Evolutionary conservation across 768 basidiomycete species (phyloP), one percentile per base, ranked within the genome.

Genomic region (Leccinum longicurvipes): DNA sequence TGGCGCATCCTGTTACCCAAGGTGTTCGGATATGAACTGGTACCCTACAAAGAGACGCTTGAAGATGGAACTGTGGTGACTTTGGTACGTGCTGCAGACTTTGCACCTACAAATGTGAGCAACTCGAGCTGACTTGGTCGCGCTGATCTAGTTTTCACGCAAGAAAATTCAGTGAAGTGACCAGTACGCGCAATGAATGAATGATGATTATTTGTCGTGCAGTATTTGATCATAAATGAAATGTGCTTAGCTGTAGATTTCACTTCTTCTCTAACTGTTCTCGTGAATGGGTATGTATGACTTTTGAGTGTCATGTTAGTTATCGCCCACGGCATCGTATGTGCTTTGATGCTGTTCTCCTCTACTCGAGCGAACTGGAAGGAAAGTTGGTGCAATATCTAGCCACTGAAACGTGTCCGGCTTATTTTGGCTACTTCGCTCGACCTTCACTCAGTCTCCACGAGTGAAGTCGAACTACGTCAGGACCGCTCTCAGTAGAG

Each of bases 11-110:
- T 80, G 2, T 63, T 84, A 10, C 82, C 83, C 5, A 70, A 70
- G 9, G 64, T 81, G 12, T 79, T 83, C 50, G 74, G 77, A 8
- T 82, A 81, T 53, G 67, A 73, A 49, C 75, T 82, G 23, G 69
- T 78, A 1, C 76, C 79, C 8, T 67, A 65, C 23, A 84, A 82
- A 60, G 79, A 80, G 50, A 69, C 59, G 7, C 67, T 84, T 3
- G 59, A 65, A 3, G 83, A 84, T 58, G 82, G 81, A 6, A 84
- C 81, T 0, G 77, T 82, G 11, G 77, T 83, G 28, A 81, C 79
- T 0, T 57, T 78, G 67, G 82, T 84, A 51, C 31, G 78, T 72
- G 19, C 19, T 41, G 19, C 39, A n/a, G 36, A 41, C 19, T 41
- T 6, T 19, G 19, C 5, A 41, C 19, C 10, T 41, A 41, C 19